phyloP scores from a whole-genome alignment of 2,329 filamentous ascomycete genomes.

The Aspergillus texensis region DNA sequence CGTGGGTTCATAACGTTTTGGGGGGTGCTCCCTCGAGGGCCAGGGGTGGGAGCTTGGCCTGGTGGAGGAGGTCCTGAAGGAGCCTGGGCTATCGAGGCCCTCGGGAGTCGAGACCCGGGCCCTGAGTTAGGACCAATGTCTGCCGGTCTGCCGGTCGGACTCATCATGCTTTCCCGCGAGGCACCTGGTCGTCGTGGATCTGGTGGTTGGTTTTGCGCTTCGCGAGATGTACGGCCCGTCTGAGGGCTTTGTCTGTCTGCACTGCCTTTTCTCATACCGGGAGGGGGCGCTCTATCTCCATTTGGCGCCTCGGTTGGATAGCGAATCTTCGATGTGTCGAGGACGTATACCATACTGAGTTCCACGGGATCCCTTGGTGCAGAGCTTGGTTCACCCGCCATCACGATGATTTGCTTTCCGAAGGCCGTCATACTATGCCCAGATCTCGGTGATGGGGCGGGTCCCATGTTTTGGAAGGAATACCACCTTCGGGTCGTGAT shows the following conservation, averaged over 20 bases:
- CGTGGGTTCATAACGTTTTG: slow-evolving; percentile 33
- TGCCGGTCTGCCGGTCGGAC: slow-evolving; percentile 27
- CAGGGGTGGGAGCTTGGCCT: slow-evolving; percentile 64
- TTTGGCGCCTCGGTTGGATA: slow-evolving; percentile 76
- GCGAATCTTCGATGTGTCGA: slow-evolving; percentile 94
- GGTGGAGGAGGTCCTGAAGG: slow-evolving; percentile 66
- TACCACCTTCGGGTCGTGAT: slow-evolving; percentile 91
- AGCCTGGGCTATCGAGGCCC: slow-evolving; percentile 61
- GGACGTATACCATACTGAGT: slow-evolving; percentile 82
- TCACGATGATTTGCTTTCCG: slow-evolving; percentile 86
- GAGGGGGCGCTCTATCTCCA: slow-evolving; percentile 43
- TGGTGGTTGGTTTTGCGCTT: slow-evolving; percentile 41
- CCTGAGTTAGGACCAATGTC: slow-evolving; percentile 38
- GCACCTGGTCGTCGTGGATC: slow-evolving; percentile 45
- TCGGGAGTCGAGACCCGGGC: slow-evolving; percentile 60
- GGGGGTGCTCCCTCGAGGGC: slow-evolving; percentile 52
- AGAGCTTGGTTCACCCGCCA: slow-evolving; percentile 93
- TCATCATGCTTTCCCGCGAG: slow-evolving; percentile 48
- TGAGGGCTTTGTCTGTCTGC: slow-evolving; percentile 46
- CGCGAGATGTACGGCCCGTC: slow-evolving; percentile 46
- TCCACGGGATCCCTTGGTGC: slow-evolving; percentile 79
- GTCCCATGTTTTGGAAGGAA: slow-evolving; percentile 99
- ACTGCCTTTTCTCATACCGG: slow-evolving; percentile 46
- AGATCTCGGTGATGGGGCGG: slow-evolving; percentile 87
- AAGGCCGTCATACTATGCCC: slow-evolving; percentile 98